These are phyloP conservation scores for Chaetomium olivaceum DNA, from an alignment of 2,329 filamentous ascomycete species.

Conservation along the genomic window DNA sequence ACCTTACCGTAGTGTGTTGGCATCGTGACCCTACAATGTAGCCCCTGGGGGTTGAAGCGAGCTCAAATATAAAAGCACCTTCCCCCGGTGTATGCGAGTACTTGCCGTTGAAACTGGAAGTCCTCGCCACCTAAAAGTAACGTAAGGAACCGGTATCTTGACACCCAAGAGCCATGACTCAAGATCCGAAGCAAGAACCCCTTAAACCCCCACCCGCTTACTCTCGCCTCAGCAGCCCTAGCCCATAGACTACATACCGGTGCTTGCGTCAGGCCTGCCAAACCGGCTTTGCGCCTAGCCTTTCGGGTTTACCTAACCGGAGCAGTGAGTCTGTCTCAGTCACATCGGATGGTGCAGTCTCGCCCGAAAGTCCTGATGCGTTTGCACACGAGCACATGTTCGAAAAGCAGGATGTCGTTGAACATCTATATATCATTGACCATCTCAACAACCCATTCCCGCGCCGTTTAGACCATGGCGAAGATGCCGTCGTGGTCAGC, in stretches of 20 bases:
- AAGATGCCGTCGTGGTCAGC: not conserved
- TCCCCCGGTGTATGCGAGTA: too few relatives aligned
- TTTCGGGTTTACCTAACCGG: not conserved
- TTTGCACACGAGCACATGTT: not conserved
- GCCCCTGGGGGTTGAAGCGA: not conserved
- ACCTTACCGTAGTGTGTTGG: not conserved
- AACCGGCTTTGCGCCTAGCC: not conserved
- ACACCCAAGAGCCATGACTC: not conserved
- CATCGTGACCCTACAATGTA: not conserved
- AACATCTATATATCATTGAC: not conserved
- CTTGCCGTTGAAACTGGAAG: too few relatives aligned
- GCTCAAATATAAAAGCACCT: too few relatives aligned
- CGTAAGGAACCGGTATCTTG: too few relatives aligned
- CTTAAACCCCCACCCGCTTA: constrained; percentile 1
- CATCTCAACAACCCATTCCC: not conserved
- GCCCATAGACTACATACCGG: not conserved
- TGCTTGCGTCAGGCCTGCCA: constrained; percentile 2
- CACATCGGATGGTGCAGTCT: too few relatives aligned
- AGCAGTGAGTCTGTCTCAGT: not conserved
- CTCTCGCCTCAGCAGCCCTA: not conserved
- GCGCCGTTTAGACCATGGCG: not conserved
- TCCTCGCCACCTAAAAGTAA: not conserved
- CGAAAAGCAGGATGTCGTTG: not conserved
- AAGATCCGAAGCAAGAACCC: not conserved
- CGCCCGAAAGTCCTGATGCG: not conserved